Base-by-base conservation (phyloP, 805 yeast species). In the Teunomyces tritomae region DNA sequence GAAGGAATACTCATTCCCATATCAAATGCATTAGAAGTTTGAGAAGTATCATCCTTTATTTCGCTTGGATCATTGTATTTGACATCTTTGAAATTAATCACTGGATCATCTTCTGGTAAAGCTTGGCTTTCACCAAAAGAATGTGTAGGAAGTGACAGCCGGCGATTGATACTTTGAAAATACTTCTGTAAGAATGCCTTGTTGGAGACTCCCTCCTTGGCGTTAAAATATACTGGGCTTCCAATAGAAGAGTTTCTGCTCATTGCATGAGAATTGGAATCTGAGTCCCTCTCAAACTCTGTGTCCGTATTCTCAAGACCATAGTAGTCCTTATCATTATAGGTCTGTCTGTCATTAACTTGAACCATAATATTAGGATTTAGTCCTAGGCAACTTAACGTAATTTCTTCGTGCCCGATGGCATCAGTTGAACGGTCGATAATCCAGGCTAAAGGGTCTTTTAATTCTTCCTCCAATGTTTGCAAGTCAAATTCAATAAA, bases 81-180 rank as follows among this genome's bases (percentile, higher is more conserved):
- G 8, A 62, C 59, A 7, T 65, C 70, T 32, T 61, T 62, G 49
- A 63, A 64, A n/a, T 51, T 41, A 8, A 62, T 49, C 4, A 8
- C 46, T 8, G 33, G 28, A 7, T 30, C 41, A 10, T 37, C 28
- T 17, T 29, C 37, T 11, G 29, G 41, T 4, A 28, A 13, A 8
- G 17, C 11, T n/a, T 37, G 40, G 14, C 40, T 44, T 5, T 60
- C 62, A 17, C 55, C 52, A 2, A 55, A 50, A 34, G 61, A 49
- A 39, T 63, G 59, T 5, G 71, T 61, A 1, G 68, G 70, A 10
- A 65, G 53, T 3, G 71, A 66, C 45, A 67, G 47, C 39, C 59
- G 63, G 20, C 68, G 36, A 44, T 57, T 58, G 28, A 56, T 43
- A 32, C 57, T 56, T 27, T 49, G 49, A 27, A 51, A 28, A 13